Evolutionary conservation across 2,329 filamentous ascomycete species (phyloP).

Genomic region (Teratosphaeria viscida): DNA sequence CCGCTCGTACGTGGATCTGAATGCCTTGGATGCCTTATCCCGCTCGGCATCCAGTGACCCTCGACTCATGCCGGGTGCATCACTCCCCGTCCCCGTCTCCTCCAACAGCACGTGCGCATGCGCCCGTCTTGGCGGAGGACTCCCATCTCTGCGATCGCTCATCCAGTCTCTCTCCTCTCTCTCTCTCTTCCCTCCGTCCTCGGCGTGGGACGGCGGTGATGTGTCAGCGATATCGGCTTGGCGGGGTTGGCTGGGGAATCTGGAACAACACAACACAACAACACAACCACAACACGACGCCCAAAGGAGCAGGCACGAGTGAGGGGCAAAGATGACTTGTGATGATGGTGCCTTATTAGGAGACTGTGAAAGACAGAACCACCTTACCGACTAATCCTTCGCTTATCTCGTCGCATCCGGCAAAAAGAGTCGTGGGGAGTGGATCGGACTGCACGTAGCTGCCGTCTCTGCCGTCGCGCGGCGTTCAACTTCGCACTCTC

Average conservation of each 20-base stretch:
- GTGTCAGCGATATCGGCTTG: neutral
- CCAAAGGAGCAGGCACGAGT: neutral
- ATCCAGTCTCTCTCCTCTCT: slow-evolving; percentile 1
- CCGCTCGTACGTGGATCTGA: neutral
- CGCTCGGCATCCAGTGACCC: neutral
- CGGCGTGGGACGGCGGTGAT: neutral
- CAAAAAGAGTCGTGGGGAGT: neutral
- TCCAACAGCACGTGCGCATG: neutral
- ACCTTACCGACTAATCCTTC: neutral
- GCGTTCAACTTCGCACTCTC: neutral
- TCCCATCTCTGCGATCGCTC: neutral
- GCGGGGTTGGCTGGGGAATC: neutral
- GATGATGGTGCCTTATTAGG: no score
- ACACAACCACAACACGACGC: neutral
- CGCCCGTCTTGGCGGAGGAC: neutral
- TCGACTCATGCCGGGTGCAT: neutral
- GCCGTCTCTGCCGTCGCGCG: neutral
- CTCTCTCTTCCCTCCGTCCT: neutral
- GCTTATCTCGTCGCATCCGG: neutral
- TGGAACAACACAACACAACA: neutral
- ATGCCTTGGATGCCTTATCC: no score
- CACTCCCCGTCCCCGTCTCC: neutral
- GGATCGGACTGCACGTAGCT: neutral
- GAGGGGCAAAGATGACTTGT: neutral
- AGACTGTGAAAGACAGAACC: neutral